Evolutionary conservation across 176 grass and related monocot species (phyloP).

Genomic region (Cymbopogon citratus): DNA sequence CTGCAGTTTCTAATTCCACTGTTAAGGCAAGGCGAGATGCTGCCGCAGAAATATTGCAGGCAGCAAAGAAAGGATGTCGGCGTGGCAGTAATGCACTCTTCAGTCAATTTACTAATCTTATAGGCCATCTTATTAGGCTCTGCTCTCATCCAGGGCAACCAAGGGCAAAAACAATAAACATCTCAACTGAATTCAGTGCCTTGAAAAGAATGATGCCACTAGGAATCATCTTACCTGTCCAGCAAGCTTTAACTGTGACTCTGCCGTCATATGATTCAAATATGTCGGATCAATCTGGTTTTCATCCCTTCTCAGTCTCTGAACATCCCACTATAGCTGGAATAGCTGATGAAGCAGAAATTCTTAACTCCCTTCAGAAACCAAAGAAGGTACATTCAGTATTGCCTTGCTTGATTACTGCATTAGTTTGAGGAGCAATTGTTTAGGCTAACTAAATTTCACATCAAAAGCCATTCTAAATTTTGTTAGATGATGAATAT

Average conservation of each 20-base stretch:
- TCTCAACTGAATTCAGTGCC: conserved; percentile 93
- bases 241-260: conserved; percentile 91
- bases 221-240: conserved; percentile 92
- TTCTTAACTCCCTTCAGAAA: conserved; percentile 91
- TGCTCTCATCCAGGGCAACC: conserved; percentile 88
- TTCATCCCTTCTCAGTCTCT: conserved; percentile 75
- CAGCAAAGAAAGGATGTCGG: conserved; percentile 64
- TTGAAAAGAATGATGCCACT: conserved; percentile 99
- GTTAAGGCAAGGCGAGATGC: conserved; percentile 74
- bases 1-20: conserved; percentile 89
- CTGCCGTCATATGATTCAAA: conserved; percentile 73
- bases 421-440: background rate
- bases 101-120: conserved; percentile 69
- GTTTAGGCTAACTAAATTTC: background rate
- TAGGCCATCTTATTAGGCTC: conserved; percentile 89
- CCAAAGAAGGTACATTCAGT: conserved; percentile 73
- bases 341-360: conserved; percentile 90
- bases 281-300: conserved; percentile 53
- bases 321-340: conserved; percentile 89
- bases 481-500: background rate
- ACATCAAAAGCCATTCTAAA: background rate
- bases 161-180: conserved; percentile 69
- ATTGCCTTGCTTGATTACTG: conserved; percentile 17
- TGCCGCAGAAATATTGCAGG: conserved; percentile 77
- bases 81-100: conserved; percentile 54